phyloP scores from a whole-genome alignment of 768 basidiomycete species.

The Calocera cornea region DNA sequence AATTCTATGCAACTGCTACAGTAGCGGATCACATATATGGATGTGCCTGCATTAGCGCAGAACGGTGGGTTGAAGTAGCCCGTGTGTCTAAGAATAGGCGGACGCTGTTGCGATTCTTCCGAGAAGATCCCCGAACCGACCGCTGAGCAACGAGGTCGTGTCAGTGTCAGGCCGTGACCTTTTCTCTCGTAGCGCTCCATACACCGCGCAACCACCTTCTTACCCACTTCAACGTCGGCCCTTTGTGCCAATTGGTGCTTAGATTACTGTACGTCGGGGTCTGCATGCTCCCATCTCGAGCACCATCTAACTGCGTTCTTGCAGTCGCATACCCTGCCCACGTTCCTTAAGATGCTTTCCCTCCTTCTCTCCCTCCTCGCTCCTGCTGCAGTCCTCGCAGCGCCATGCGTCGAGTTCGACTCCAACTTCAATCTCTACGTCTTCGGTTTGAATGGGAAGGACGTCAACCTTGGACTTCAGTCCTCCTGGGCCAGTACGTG shows the following conservation, averaged over 20 bases:
- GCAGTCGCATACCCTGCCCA: background rate
- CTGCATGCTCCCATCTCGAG: background rate
- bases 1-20: no score
- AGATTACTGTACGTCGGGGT: background rate
- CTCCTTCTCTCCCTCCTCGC: slow-evolving; percentile 16
- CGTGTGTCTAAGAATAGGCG: no score
- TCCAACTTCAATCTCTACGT: slow-evolving; percentile 68
- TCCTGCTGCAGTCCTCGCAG: slow-evolving; percentile 18
- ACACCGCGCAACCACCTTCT: no score
- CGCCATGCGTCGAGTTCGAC: slow-evolving; percentile 69
- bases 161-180: no score
- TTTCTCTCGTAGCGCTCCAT: no score
- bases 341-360: slow-evolving; percentile 3
- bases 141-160: no score
- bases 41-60: no score
- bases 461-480: slow-evolving; percentile 66
- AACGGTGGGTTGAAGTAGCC: no score
- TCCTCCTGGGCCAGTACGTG: slow-evolving; percentile 48
- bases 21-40: no score
- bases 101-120: no score
- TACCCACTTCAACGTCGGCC: no score
- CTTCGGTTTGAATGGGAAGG: slow-evolving; percentile 71
- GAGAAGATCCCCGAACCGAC: no score
- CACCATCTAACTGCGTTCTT: background rate
- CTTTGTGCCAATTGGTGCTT: background rate